Evolutionary conservation across 225 moss, liverwort and hornwort genomes (phyloP), one percentile per base, ranked within the genome.

Genomic region (Physcomitrellopsis africana): DNA sequence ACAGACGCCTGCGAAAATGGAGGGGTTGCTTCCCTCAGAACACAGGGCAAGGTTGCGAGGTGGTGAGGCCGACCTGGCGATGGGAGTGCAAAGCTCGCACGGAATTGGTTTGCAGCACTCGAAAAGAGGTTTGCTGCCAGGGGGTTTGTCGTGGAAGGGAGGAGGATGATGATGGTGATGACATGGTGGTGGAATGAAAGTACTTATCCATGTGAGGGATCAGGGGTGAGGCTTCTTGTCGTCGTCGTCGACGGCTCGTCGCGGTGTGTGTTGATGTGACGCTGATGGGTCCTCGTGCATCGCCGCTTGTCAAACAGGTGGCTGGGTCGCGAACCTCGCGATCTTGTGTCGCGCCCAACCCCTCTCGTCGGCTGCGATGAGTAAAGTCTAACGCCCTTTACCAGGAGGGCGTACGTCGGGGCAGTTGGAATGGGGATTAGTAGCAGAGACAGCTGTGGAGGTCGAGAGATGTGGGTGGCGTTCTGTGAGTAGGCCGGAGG

Each of bases 381-480:
- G 18, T 12, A 13, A 23, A 58, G 58, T 11, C 11, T 3, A 16
- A 4, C 32, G 44, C 19, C 5, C 43, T 63, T 63, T 10, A 43
- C 11, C 48, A 11, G 3, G 2, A 15, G 48, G 15, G 48, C 12
- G 11, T 11, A 15, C 11, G 48, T 15, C 55, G 56, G 58, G 58
- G 24, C 24, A 26, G 24, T 0, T 26, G 58, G 58, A 23, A 44
- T 9, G 3, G 20, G 32, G 4, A 37, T 37, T 37, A 4, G 32
- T 37, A 37, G 32, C 32, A 37, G 32, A 7, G 7, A 2, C 32
- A 37, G 7, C 7, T 7, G 32, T 51, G 17, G 29, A 47, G 5
- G 16, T 37, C 2, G 52, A 55, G 46, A 11, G 60, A 17, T 27
- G 49, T 65, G 65, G 74, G 18, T 12, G 74, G 44, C 26, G 55